These are phyloP conservation scores for Paramecium sexaurelia DNA, from an alignment of 73 alveolate species.

Conservation along the genomic window DNA sequence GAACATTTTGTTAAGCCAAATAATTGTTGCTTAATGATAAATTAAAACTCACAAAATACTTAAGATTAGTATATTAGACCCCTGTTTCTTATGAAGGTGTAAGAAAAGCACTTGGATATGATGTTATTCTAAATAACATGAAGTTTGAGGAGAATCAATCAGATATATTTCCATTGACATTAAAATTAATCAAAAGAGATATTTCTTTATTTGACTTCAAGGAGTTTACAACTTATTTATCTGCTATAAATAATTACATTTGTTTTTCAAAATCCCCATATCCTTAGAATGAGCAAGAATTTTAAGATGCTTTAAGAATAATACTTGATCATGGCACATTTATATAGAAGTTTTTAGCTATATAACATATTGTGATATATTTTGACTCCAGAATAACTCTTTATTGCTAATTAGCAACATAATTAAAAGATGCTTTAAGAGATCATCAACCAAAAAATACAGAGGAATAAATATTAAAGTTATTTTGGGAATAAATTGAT, in stretches of 20 bases:
- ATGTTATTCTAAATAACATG: background rate
- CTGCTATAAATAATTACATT: background rate
- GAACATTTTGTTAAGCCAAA: constrained; percentile 31
- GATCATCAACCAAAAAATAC: constrained; percentile 17
- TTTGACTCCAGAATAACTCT: background rate
- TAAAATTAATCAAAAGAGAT: constrained; percentile 8
- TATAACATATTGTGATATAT: background rate
- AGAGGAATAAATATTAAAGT: background rate
- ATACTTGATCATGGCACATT: background rate
- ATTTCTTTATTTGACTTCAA: background rate
- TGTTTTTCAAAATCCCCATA: background rate
- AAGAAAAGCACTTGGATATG: constrained; percentile 13
- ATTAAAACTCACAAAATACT: constrained; percentile 12
- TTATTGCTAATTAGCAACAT: background rate
- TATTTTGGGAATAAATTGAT: constrained; percentile 21
- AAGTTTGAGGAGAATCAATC: background rate
- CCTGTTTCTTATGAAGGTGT: background rate
- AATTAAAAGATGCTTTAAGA: background rate
- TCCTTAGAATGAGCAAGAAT: constrained; percentile 7
- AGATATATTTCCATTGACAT: background rate
- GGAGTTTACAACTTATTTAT: background rate
- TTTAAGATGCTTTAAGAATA: background rate
- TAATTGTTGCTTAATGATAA: background rate
- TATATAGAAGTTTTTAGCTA: background rate
- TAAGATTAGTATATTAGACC: background rate